Evolutionary conservation across 1,284 basidiomycete genomes (phyloP).

Genomic region (Pseudozyma tsukubaensis): DNA sequence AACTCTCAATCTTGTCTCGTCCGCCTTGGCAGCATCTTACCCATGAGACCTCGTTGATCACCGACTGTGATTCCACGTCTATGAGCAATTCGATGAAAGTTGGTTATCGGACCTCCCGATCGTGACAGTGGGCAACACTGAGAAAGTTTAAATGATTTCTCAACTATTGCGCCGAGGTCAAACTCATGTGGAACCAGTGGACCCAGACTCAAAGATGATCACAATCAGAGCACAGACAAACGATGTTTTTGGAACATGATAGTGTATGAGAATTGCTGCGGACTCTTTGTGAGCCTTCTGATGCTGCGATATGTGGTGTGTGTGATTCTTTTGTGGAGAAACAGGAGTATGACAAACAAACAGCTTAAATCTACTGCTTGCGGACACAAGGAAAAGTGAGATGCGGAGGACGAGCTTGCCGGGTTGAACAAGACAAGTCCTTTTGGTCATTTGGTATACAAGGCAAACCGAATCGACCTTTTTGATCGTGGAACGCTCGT

Average conservation of each 20-base stretch:
- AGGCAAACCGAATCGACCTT: conserved; percentile 26
- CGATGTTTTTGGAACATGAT: conserved; percentile 27
- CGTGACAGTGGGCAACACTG: no score
- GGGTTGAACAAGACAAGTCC: conserved; percentile 19
- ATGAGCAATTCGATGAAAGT: no score
- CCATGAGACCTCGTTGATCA: no score
- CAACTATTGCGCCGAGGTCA: no score
- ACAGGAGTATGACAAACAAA: conserved; percentile 15
- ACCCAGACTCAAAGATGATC: neutral
- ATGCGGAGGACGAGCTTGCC: conserved; percentile 41
- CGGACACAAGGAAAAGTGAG: conserved; percentile 11
- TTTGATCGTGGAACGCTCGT: conserved; percentile 38
- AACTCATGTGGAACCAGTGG: neutral
- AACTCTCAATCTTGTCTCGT: no score
- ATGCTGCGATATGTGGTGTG: conserved; percentile 51
- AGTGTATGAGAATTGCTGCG: conserved; percentile 51
- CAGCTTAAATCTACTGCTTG: neutral
- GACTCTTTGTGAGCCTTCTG: conserved; percentile 54
- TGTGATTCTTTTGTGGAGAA: conserved; percentile 31
- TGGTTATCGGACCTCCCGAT: no score
- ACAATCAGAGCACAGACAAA: neutral
- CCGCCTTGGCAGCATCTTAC: no score
- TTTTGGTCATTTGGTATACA: conserved; percentile 22
- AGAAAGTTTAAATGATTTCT: no score
- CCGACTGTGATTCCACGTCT: no score